Evolutionary conservation across 2,329 filamentous ascomycete species (phyloP), one percentile per base, ranked within the genome.

Genomic region (Botrytis squamosa): DNA sequence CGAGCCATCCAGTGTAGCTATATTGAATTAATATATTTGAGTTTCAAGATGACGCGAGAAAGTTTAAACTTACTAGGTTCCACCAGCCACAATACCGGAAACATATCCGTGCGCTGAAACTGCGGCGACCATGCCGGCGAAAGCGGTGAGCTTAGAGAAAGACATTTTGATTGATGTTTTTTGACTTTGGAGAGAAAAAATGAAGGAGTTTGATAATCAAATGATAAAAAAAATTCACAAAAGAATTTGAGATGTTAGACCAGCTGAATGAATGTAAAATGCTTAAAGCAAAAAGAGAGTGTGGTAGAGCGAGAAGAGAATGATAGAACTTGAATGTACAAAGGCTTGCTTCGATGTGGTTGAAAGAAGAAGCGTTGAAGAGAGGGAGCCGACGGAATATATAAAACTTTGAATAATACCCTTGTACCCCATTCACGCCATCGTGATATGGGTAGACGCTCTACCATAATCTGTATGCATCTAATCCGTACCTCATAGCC

Each of bases 101-200:
- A 86, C 83, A 69, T 80, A 82, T 52, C 85, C 86, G 79, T 87
- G 85, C 73, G 84, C 85, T 73, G 83, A 80, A 72, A 67, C 63
- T 10, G 70, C 36, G 42, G 70, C 70, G 22, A 72, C 57, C 22
- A 78, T 74, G 42, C 76, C 68, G 40, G 77, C 72, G 70, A 77
- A 67, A 63, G 74, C 68, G 22, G 78, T 69, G 49, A 80, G 74
- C 73, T 77, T 79, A 25, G 78, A 76, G 75, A 80, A 78, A 69
- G 78, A 79, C 78, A 80, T 80, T 9, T 46, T 72, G 62, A 67
- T 60, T 52, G 29, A 52, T 22, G 42, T 62, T 70, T 70, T 65
- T 18, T 40, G 46, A 36, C 9, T 68, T 68, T 33, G 36, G 65
- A 55, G 49, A 14, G 22, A n/a, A 55, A 12, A 29, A 67, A 38